These are phyloP conservation scores for Tricholoma matsutake DNA, from an alignment of 768 basidiomycete species.

Conservation along the genomic window DNA sequence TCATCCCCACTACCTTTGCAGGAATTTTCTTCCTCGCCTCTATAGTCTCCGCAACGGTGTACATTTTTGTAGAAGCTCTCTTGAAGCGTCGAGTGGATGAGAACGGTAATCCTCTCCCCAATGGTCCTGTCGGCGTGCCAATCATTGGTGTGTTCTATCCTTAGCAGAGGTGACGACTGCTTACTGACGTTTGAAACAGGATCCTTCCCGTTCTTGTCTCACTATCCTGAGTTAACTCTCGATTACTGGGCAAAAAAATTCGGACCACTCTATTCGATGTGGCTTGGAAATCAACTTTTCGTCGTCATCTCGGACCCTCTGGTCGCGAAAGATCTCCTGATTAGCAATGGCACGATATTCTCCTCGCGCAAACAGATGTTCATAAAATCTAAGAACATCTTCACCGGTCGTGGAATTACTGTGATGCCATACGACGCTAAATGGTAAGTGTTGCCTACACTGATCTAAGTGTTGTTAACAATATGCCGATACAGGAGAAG, in stretches of 20 bases:
- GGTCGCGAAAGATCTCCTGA: conserved; percentile 42
- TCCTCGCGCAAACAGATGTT: conserved; percentile 46
- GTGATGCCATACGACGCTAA: conserved; percentile 40
- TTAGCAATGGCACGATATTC: conserved; percentile 43
- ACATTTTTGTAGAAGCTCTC: conserved; percentile 13
- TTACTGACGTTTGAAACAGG: conserved; percentile 13
- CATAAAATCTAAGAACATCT: conserved; percentile 43
- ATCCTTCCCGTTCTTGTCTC: conserved; percentile 36
- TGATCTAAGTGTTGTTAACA: background rate
- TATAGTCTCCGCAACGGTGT: conserved; percentile 21
- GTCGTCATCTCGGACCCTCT: conserved; percentile 43
- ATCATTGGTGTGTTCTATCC: conserved; percentile 15
- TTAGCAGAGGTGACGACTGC: no score
- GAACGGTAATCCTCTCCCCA: conserved; percentile 19
- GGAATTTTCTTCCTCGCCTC: conserved; percentile 20
- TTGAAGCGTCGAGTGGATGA: conserved; percentile 11
- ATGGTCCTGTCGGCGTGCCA: conserved; percentile 21
- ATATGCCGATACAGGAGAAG: conserved; percentile 33
- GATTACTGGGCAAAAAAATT: conserved; percentile 41
- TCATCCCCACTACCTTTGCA: conserved; percentile 14
- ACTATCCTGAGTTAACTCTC: conserved; percentile 41
- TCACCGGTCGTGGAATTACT: conserved; percentile 42
- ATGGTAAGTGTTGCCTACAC: conserved; percentile 25
- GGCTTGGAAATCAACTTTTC: conserved; percentile 46
- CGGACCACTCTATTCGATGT: conserved; percentile 43